phyloP scores from a whole-genome alignment of 805 yeast species.

The Citeromyces nyonsensis region DNA sequence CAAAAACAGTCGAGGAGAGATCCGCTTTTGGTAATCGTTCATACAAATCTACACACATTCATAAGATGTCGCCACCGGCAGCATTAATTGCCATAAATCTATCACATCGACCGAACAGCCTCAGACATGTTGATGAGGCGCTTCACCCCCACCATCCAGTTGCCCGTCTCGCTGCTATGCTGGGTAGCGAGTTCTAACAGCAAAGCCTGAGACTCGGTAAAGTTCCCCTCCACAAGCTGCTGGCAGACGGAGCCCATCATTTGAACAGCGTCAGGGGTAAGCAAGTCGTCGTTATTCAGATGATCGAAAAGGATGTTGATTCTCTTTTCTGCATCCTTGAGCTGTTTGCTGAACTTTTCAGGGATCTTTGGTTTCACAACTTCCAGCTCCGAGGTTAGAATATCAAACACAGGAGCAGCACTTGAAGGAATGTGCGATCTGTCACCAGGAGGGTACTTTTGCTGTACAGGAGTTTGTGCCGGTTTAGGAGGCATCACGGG shows the following conservation, averaged over 20 bases:
- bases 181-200: constrained; percentile 47
- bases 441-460: constrained; percentile 44
- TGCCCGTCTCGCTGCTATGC: constrained; percentile 61
- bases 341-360: constrained; percentile 55
- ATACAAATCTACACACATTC: background rate
- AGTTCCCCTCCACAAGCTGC: constrained; percentile 38
- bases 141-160: constrained; percentile 88
- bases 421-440: constrained; percentile 49
- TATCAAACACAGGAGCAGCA: constrained; percentile 41
- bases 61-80: background rate
- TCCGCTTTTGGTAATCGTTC: background rate
- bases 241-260: constrained; percentile 34
- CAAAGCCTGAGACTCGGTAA: constrained; percentile 36
- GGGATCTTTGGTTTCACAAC: constrained; percentile 64
- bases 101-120: constrained; percentile 10
- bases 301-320: constrained; percentile 62
- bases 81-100: background rate
- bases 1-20: no score
- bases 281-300: constrained; percentile 55
- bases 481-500: constrained; percentile 1
- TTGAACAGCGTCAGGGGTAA: constrained; percentile 38
- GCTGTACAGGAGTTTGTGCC: constrained; percentile 8
- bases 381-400: constrained; percentile 36
- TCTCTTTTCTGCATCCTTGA: constrained; percentile 72
- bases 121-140: constrained; percentile 69